Evolutionary conservation across 1,284 basidiomycete genomes (phyloP).

Genomic region (Austroboletus novae-zelandiae): DNA sequence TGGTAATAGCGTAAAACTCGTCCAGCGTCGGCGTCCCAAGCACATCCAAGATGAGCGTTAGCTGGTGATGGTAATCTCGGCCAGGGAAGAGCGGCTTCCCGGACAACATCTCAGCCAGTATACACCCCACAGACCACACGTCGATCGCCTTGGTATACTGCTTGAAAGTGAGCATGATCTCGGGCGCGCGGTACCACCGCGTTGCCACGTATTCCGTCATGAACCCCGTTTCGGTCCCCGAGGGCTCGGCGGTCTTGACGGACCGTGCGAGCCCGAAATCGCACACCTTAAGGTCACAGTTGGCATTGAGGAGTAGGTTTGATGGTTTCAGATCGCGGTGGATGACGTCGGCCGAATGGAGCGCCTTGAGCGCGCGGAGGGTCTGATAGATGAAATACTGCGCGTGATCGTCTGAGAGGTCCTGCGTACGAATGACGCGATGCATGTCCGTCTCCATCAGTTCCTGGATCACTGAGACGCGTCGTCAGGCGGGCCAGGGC

Average conservation of each 20-base stretch:
- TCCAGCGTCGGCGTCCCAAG: constrained; percentile 91
- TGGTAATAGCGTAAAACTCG: constrained; percentile 89
- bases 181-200: constrained; percentile 90
- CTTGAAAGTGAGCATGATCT: constrained; percentile 97
- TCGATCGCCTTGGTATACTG: constrained; percentile 95
- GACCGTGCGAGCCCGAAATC: constrained; percentile 91
- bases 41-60: constrained; percentile 87
- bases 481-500: too few species aligned
- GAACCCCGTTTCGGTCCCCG: constrained; percentile 81
- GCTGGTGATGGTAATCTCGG: constrained; percentile 94
- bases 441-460: constrained; percentile 76
- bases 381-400: constrained; percentile 85
- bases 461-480: constrained; percentile 64
- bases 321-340: constrained; percentile 96
- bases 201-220: constrained; percentile 98
- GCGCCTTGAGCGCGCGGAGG: constrained; percentile 88
- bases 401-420: constrained; percentile 78
- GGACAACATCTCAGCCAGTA: constrained; percentile 94
- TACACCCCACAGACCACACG: constrained; percentile 96
- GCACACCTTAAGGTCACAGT: constrained; percentile 94
- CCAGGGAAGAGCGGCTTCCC: constrained; percentile 95
- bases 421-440: constrained; percentile 74
- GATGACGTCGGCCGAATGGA: constrained; percentile 93
- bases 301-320: constrained; percentile 92
- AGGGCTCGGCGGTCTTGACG: constrained; percentile 82